Evolutionary conservation across 805 yeast species (phyloP), one percentile per base, ranked within the genome.

Genomic region (Starmerella etchellsii): DNA sequence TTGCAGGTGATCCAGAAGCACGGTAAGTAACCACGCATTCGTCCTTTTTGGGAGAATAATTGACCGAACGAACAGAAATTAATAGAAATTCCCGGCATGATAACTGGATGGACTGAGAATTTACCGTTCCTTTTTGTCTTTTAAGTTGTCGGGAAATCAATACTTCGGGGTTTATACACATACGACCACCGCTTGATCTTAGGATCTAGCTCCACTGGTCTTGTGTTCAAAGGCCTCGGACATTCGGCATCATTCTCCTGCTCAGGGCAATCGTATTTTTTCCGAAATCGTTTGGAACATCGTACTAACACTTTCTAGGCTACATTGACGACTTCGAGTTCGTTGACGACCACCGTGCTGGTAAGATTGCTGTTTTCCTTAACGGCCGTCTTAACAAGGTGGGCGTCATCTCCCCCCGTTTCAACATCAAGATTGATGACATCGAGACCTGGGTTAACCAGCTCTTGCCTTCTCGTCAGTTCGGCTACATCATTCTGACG

Each of bases 331-430:
- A 85, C 73, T 85, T 85, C 69, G 95, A 87, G 76, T 83, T 79
- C 79, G 85, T 85, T 61, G 96, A 85, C 65, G 95, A 85, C 77
- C 96, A 85, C 87, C 83, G 96, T 77, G 82, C 95, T 46, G 96
- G 95, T 63, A 85, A 85, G 81, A 82, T 85, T 55, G 95, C 87
- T 57, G 84, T 85, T 54, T 94, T 83, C 72, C 78, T 85, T 63
- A 85, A 83, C 79, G 96, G 96, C 70, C 82, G 96, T 76, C 76
- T 85, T 64, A 85, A 85, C 94, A 88, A 87, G 76, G 85, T 91
- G 66, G 97, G 97, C 74, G 97, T 88, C 51, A 87, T 87, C 68
- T 83, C 94, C 53, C 97, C 97, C 70, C 84, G 97, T 76, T 87
- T 84, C 78, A 87, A 87, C 78, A 87, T 87, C 64, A 83, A 84